Evolutionary conservation across 2,329 filamentous ascomycete genomes (phyloP).

Genomic region (Ophiostoma piceae): DNA sequence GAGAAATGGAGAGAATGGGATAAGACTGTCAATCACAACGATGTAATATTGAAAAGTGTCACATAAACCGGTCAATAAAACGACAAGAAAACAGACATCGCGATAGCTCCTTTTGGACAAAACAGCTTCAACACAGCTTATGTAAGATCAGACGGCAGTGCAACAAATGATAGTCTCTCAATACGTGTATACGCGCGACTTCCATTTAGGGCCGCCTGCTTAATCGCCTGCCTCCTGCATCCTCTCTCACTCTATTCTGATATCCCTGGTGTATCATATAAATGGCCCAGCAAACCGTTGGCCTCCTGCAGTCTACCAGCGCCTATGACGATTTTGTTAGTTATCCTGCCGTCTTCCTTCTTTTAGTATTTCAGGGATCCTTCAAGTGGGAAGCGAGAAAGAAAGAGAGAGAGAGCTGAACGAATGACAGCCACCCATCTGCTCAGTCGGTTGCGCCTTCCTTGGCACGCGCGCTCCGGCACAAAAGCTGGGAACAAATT

Average conservation of each 20-base stretch:
- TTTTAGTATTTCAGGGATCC: background rate
- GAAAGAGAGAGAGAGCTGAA: background rate
- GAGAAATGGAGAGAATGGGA: background rate
- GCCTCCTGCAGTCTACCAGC: background rate
- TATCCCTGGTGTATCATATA: background rate
- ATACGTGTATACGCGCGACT: background rate
- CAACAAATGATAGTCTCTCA: no score
- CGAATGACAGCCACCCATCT: background rate
- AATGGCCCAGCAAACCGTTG: background rate
- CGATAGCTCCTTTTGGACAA: background rate
- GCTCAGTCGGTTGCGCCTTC: background rate
- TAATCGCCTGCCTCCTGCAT: background rate
- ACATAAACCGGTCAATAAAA: no score
- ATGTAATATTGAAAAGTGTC: no score
- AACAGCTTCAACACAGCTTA: background rate
- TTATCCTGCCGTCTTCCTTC: background rate
- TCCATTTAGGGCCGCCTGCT: background rate
- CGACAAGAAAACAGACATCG: background rate
- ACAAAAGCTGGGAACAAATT: no score
- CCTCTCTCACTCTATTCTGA: background rate
- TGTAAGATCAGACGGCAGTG: constrained; percentile 1
- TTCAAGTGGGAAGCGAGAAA: background rate
- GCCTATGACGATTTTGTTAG: background rate
- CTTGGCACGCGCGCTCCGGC: background rate
- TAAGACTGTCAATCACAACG: no score